Base-by-base conservation (phyloP, 352 stramenopile genomes). In the Globisporangium viniferum region DNA sequence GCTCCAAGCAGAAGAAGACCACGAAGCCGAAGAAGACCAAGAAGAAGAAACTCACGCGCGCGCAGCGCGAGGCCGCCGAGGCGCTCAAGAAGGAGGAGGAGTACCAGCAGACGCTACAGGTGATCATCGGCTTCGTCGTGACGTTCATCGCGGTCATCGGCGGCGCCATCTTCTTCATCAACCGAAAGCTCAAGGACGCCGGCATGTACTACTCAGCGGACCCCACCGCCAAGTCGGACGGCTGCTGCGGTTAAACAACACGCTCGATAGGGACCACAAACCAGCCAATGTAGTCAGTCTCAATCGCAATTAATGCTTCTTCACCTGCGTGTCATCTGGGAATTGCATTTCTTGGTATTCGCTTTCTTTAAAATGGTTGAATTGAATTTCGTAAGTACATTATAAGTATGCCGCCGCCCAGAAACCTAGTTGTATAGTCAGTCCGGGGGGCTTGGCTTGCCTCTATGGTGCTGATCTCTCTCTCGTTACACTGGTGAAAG, bases 131-230 rank as follows among this genome's bases (percentile, higher is more conserved):
- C 35, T 93, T 95, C 51, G 75, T 95, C 10, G 69, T 64, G 27
- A 93, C 87, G 59, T 44, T 92, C 31, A 61, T 93, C 58, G 85
- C 85, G 0, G 66, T 87, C n/a, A 65, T 86, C 24, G 70, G 73
- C 6, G 81, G 83, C 20, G 77, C 73, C 49, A 84, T 85, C 39
- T 93, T 79, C 68, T 73, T 87, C 73, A 91, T 94, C 65, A 92
- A 93, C 75, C 82, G 87, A 72, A 95, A 95, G 77, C 84, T 93
- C 62, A 93, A 93, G 77, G 74, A 71, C 12, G 85, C 83, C 18
- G 85, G 85, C 31, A 89, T 93, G 75, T 93, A 93, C 80, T 91
- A 88, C 64, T 77, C 85, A 2, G 65, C 78, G 1, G 73, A 91
- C 60, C 82, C 84, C 9, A 69, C 79, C 6, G 82, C 68, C 39